Evolutionary conservation across 306 rosid species (phyloP), one percentile per base, ranked within the genome.

Genomic region (Gynostemma pentaphyllum): DNA sequence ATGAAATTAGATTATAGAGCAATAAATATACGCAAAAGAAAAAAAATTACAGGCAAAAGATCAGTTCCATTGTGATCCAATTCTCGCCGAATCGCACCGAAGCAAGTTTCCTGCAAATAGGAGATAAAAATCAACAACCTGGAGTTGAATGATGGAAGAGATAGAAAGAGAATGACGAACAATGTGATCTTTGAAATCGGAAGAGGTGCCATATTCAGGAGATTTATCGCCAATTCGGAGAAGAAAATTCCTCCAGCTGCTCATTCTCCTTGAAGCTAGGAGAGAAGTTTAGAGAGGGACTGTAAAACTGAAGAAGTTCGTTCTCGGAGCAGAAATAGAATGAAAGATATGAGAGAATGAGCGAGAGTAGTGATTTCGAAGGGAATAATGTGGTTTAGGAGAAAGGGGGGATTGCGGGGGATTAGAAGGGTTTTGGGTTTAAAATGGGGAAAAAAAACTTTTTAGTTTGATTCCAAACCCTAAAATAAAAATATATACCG

Each of bases 131-230:
- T 23, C 34, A 61, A 74, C 13, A 44, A 45, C 32, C 39, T 4
- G 15, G 54, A 18, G 23, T 15, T 7, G 28, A 18, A 48, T 11
- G 9, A 9, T 7, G 66, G 16, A 49, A 10, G 9, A 45, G 14
- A 22, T 46, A 18, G 18, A 30, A 19, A 62, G 67, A 32, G 18
- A 64, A 50, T 28, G 21, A 53, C 92, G 66, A 12, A 88, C 99
- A 77, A 92, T 86, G 85, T 92, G 96, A 51, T 92, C 99, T 72
- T 92, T 92, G 87, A 78, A 75, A 65, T 92, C 99, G 71, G 89
- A 66, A 55, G 88, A 67, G 44, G 85, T 37, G 72, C 85, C 95
- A 60, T 88, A 92, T 67, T 92, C 99, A 5, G 94, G 88, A 36
- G 77, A 71, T 52, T 82, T 81, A 75, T 92, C 99, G 4, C 99